Conservation (phyloP, 2,329 filamentous ascomycete genomes). For the Nemania abortiva region DNA sequence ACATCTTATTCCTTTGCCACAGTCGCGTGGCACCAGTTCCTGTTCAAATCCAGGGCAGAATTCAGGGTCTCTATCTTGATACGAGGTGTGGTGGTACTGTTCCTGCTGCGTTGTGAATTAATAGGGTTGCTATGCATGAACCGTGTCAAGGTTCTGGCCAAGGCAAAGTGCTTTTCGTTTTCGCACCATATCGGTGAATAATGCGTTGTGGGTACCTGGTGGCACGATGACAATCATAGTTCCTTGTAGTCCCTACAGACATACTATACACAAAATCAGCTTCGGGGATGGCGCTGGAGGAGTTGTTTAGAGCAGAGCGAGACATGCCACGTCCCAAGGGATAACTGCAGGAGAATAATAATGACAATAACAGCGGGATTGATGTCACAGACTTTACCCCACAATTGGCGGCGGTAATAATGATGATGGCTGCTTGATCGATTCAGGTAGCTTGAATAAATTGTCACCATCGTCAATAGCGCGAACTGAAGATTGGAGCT, state of each 20-base stretch:
- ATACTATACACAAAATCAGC: too few species aligned
- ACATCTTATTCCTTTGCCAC: neutral
- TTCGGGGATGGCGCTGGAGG: too few species aligned
- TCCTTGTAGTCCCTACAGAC: too few species aligned
- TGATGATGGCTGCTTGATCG: constrained; percentile 1
- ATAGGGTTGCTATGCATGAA: too few species aligned
- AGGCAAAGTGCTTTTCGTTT: too few species aligned
- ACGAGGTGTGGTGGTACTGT: neutral
- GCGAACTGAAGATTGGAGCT: neutral
- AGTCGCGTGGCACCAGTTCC: neutral
- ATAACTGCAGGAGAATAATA: neutral
- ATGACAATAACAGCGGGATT: neutral
- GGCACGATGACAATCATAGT: too few species aligned
- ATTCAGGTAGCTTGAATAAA: neutral
- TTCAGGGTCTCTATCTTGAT: neutral
- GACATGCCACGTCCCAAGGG: too few species aligned
- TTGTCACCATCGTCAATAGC: constrained; percentile 4
- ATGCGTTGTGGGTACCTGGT: too few species aligned
- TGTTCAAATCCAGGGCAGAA: neutral
- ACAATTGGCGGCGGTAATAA: constrained; percentile 4
- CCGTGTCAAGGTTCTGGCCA: too few species aligned
- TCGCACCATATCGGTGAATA: too few species aligned
- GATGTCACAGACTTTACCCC: constrained; percentile 2
- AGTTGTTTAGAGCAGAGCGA: too few species aligned
- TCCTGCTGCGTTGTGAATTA: neutral